phyloP scores from a whole-genome alignment of 2,329 filamentous ascomycete genomes.

The Verticillium alfalfae region DNA sequence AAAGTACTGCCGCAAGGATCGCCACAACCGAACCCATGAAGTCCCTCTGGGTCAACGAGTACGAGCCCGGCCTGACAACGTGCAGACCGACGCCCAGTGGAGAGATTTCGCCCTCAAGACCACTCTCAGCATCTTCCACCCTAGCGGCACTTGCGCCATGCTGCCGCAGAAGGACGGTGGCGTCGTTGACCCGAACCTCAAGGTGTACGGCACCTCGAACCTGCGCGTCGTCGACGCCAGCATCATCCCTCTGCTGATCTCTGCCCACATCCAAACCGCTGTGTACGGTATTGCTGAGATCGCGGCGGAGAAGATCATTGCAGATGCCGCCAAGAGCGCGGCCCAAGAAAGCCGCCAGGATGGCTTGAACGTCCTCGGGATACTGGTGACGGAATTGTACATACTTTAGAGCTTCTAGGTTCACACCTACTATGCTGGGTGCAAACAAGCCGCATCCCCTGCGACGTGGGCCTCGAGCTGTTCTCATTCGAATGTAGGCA shows the following conservation, averaged over 20 bases:
- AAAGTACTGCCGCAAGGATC: constrained; percentile 24
- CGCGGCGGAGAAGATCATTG: constrained; percentile 21
- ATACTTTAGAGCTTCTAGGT: no score
- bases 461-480: no score
- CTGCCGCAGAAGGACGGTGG: constrained; percentile 36
- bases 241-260: constrained; percentile 41
- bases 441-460: no score
- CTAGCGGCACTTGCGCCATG: constrained; percentile 40
- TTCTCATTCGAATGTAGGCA: no score
- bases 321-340: background rate
- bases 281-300: constrained; percentile 50
- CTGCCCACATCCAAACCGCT: constrained; percentile 42
- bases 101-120: constrained; percentile 11
- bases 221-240: constrained; percentile 44
- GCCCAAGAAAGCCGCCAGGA: no score
- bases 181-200: constrained; percentile 35
- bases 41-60: constrained; percentile 23
- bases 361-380: no score
- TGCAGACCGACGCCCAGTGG: constrained; percentile 14
- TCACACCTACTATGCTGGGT: no score
- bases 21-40: constrained; percentile 23
- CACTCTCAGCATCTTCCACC: constrained; percentile 27
- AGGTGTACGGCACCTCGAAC: constrained; percentile 41
- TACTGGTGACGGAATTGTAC: no score
- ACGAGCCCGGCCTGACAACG: constrained; percentile 21